These are phyloP conservation scores for Vitis hybrid DNA, from an alignment of 177 flowering plant species.

Conservation along the genomic window DNA sequence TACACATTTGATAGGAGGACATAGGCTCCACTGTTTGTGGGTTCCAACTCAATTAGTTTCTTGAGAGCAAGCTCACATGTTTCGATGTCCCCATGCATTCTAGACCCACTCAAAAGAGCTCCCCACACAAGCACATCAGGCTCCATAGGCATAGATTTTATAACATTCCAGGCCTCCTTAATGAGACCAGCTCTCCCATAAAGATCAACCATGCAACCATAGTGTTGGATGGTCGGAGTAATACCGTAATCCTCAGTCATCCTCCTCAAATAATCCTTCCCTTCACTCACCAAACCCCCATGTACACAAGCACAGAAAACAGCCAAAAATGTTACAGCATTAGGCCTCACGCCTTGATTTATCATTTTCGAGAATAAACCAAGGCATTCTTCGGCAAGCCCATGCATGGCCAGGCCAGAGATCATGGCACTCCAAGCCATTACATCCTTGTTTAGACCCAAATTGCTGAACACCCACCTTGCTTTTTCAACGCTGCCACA, in stretches of 20 bases:
- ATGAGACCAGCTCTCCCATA: conserved; percentile 38
- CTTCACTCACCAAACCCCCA: conserved; percentile 35
- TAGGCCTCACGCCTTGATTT: conserved; percentile 28
- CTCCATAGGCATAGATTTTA: conserved; percentile 37
- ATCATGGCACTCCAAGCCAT: conserved; percentile 51
- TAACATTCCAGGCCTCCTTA: conserved; percentile 28
- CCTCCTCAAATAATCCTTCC: conserved; percentile 24
- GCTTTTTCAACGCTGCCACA: conserved; percentile 45
- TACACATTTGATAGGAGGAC: conserved; percentile 40
- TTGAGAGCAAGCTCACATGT: conserved; percentile 33
- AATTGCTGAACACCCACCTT: conserved; percentile 21
- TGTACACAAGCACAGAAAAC: conserved; percentile 43
- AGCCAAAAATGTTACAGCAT: conserved; percentile 37
- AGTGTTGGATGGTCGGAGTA: conserved; percentile 29
- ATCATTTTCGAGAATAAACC: conserved; percentile 32
- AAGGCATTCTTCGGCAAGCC: conserved; percentile 30
- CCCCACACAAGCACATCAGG: conserved; percentile 50
- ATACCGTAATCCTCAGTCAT: conserved; percentile 34
- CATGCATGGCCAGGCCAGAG: conserved; percentile 42
- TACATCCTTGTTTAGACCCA: conserved; percentile 36
- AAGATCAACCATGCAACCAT: conserved; percentile 43
- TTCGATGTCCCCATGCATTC: conserved; percentile 29
- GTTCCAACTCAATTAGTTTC: conserved; percentile 34
- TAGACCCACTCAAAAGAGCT: conserved; percentile 37
- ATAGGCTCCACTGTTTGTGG: conserved; percentile 37